These are phyloP conservation scores for Eucalyptus albens DNA, from an alignment of 345 rosid species.

Conservation along the genomic window DNA sequence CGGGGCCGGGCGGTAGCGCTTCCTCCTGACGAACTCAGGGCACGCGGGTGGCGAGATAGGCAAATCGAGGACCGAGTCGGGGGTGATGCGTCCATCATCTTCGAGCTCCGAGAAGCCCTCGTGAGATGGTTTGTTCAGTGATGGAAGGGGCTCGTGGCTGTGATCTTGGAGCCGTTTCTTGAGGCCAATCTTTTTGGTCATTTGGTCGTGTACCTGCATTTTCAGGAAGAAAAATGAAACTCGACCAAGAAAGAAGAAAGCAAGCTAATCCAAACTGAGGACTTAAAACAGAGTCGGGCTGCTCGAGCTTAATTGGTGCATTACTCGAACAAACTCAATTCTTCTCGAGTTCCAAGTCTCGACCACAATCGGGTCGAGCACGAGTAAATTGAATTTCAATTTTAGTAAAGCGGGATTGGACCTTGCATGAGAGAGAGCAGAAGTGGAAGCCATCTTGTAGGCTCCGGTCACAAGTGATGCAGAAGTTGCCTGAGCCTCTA, in stretches of 20 bases:
- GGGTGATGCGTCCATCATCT: not conserved
- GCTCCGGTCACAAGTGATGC: slow-evolving; percentile 58
- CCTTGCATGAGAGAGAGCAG: slow-evolving; percentile 95
- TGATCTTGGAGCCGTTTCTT: not conserved
- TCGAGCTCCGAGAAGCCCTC: not conserved
- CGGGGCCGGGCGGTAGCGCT: slow-evolving; percentile 9
- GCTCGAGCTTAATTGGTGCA: not conserved
- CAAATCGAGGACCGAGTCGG: not conserved
- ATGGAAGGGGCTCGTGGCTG: not conserved
- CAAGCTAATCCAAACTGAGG: not conserved
- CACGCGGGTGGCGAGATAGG: not conserved
- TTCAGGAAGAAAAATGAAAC: not conserved
- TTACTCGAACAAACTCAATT: not conserved
- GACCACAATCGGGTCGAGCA: not conserved
- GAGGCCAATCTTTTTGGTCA: not conserved
- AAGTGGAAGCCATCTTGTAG: slow-evolving; percentile 60
- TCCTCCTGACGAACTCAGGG: not conserved
- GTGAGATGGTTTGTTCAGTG: not conserved
- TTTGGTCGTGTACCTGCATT: not conserved
- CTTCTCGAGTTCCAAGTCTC: not conserved
- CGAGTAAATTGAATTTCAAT: not conserved
- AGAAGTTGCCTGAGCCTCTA: slow-evolving; percentile 57
- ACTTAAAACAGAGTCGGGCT: not conserved
- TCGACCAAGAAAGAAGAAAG: not conserved
- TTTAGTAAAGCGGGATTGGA: not conserved